Base-by-base conservation (phyloP, 768 basidiomycete species). In the Rossbeevera mucosa region DNA sequence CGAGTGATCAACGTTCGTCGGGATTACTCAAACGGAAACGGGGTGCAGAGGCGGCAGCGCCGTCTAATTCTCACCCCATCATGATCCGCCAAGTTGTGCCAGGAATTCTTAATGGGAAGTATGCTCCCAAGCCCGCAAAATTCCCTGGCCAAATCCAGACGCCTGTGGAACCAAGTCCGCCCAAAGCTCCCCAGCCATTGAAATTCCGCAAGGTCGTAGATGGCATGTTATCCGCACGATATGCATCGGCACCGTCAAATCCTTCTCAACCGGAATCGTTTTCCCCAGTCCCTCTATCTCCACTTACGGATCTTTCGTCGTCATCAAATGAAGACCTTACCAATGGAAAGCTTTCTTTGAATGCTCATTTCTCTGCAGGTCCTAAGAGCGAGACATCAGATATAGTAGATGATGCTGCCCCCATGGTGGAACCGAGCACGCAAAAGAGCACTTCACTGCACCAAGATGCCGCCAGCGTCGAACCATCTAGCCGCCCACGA, bases 151-250 rank as follows among this genome's bases (percentile, higher is more conserved):
- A 47, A 25, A 42, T 42, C n/a, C 59, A 48, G 21, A 38, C 50
- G 12, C 55, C 56, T 28, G 29, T 21, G n/a, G 59, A 53, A 42
- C 22, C 43, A 9, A 68, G 59, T 33, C 58, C 60, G 2, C 56
- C 44, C 16, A 71, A 59, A 46, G 52, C 16, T 25, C 54, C 48
- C 9, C 68, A 67, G 1, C 69, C 65, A 31, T 57, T 75, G n/a
- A 67, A 62, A 54, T 72, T 72, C 53, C 72, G 74, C 18, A 73
- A 72, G 29, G 74, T 71, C 12, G 65, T 68, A n/a, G 66, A 68
- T 44, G 72, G 73, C 47, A 73, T 71, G 61, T 41, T 69, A 33
- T 60, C 71, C 33, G 59, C 55, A 24, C 65, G 59, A 30, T 67
- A 71, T 26, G 48, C 55, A 9, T 50, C 60, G 33, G 47, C 52